phyloP scores from a whole-genome alignment of 1,284 basidiomycete species.

The Cryptococcus sp. region DNA sequence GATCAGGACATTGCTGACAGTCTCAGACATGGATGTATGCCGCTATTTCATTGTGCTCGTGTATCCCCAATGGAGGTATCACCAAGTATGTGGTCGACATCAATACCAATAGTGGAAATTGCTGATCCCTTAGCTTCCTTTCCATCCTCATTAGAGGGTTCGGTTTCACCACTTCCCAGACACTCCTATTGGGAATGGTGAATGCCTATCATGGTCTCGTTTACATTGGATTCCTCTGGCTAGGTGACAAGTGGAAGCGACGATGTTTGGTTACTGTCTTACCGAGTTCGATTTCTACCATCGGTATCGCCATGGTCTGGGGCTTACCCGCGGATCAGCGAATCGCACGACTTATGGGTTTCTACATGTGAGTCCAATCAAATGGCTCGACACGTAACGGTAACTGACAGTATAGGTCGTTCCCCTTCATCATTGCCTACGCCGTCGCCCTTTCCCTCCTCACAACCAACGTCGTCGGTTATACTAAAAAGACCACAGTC shows the following conservation, averaged over 20 bases:
- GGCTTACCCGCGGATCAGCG: neutral
- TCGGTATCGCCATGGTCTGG: neutral
- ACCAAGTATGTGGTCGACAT: conserved; percentile 8
- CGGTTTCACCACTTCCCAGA: neutral
- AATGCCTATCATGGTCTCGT: neutral
- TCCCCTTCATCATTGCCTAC: conserved; percentile 3
- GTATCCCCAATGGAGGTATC: conserved; percentile 14
- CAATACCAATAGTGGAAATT: no score
- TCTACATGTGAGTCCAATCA: neutral
- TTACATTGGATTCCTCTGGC: neutral
- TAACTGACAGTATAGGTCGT: conserved; percentile 9
- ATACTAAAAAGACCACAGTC: conserved; percentile 6
- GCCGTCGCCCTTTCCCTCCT: neutral
- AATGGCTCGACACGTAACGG: conserved; percentile 2
- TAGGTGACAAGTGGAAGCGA: neutral
- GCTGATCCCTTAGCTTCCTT: neutral
- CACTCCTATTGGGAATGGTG: neutral
- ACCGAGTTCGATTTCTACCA: neutral
- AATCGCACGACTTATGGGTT: neutral
- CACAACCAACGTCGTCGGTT: conserved; percentile 3
- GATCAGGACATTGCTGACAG: conserved; percentile 2
- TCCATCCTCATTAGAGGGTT: neutral
- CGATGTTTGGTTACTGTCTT: neutral
- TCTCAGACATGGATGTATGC: conserved; percentile 13
- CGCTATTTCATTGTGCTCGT: conserved; percentile 2